Evolutionary conservation across 371 early-diverging fungal genomes (phyloP).

Genomic region (Rhizopus arrhizus): DNA sequence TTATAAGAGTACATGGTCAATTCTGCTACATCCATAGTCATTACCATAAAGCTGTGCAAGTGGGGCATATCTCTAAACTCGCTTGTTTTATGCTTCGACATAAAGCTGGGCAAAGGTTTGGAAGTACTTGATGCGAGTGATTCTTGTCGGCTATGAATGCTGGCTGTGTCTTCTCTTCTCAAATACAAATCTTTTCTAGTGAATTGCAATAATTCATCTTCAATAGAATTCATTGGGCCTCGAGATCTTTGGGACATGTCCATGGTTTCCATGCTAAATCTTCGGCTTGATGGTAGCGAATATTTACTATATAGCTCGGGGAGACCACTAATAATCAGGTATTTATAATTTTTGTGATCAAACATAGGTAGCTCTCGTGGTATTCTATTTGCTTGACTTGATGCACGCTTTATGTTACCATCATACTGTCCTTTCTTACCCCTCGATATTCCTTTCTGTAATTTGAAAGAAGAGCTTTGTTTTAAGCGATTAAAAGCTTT

Average conservation of each 20-base stretch:
- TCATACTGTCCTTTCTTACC: neutral
- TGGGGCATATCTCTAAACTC: conserved; percentile 22
- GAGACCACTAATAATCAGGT: conserved; percentile 57
- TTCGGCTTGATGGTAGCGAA: conserved; percentile 29
- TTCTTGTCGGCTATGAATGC: conserved; percentile 43
- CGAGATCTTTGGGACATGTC: conserved; percentile 34
- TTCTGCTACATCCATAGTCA: conserved; percentile 53
- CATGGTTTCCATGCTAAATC: conserved; percentile 44
- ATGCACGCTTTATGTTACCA: neutral
- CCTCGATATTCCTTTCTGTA: neutral
- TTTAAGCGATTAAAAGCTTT: neutral
- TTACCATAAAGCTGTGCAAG: conserved; percentile 59
- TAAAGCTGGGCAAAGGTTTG: conserved; percentile 31
- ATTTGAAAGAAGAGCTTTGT: neutral
- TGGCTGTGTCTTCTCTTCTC: conserved; percentile 28
- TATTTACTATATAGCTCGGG: conserved; percentile 51
- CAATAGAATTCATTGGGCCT: conserved; percentile 9
- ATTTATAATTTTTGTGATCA: conserved; percentile 33
- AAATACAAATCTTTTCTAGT: conserved; percentile 12
- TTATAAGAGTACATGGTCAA: conserved; percentile 72
- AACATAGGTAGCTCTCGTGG: conserved; percentile 9
- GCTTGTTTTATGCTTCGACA: conserved; percentile 27
- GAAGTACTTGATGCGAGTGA: conserved; percentile 38
- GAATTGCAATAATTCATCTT: conserved; percentile 7
- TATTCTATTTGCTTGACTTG: neutral